Evolutionary conservation across 139 green algal genomes (phyloP).

Genomic region (Coelastrella sp.): DNA sequence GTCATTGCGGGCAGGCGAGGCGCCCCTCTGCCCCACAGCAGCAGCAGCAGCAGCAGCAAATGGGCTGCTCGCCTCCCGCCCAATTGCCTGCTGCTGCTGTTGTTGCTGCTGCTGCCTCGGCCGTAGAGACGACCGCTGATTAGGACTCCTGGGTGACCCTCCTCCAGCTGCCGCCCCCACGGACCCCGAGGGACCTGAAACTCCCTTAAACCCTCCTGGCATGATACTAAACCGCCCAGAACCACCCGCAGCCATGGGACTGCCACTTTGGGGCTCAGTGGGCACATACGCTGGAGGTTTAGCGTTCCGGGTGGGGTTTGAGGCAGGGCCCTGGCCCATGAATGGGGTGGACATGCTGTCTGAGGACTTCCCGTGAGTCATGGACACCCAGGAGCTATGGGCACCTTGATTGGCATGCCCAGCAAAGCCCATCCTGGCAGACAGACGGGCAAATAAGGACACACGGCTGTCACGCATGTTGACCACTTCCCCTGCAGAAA

Average conservation of each 20-base stretch:
- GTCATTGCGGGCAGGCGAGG: not conserved
- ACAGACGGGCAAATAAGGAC: conserved; percentile 40
- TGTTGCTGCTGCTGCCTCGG: not conserved
- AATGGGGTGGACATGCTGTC: not conserved
- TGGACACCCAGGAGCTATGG: not conserved
- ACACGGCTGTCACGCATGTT: not conserved
- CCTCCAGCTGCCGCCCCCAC: not conserved
- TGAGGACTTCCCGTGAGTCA: not conserved
- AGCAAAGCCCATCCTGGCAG: conserved; percentile 42
- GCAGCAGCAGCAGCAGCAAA: not conserved
- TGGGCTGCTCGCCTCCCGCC: not conserved
- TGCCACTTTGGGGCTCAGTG: not conserved
- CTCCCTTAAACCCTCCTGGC: not conserved
- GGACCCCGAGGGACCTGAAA: not conserved
- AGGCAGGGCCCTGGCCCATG: not conserved
- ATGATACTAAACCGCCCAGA: not conserved
- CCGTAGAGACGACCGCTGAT: not conserved
- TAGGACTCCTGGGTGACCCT: not conserved
- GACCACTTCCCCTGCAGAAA: not conserved
- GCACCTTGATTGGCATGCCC: not conserved
- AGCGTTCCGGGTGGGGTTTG: not conserved
- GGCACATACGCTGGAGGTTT: not conserved
- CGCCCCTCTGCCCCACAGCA: not conserved
- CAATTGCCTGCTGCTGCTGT: not conserved
- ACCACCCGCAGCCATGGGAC: too few species aligned